Percentiles rank a stretch among this genome's conserved stretches.
phyloP scores from a whole-genome alignment of 2,329 filamentous ascomycete genomes.

The Cladophialophora immunda region DNA sequence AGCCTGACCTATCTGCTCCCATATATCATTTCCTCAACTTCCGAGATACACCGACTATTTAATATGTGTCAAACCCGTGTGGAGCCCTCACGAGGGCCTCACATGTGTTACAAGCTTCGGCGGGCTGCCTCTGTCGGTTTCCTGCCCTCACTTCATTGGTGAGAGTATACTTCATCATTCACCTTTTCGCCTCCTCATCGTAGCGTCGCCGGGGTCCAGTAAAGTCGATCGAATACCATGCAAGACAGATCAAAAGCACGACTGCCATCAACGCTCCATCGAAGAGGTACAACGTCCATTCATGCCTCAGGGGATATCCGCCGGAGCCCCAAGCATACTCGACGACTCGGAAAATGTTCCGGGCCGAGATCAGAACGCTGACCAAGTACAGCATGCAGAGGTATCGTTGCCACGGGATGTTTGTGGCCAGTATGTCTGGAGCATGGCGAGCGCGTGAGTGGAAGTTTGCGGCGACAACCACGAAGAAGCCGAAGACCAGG shows the following conservation, averaged over 20 bases:
- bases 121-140: too few species aligned
- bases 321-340: slow-evolving; percentile 45
- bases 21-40: too few species aligned
- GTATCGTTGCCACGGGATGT: slow-evolving; percentile 47
- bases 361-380: slow-evolving; percentile 43
- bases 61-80: too few species aligned
- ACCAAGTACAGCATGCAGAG: slow-evolving; percentile 45
- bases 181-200: too few species aligned
- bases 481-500: slow-evolving; percentile 65
- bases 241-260: slow-evolving; percentile 39
- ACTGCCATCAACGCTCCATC: slow-evolving; percentile 45
- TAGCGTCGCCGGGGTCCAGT: too few species aligned
- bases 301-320: slow-evolving; percentile 44
- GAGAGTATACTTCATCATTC: too few species aligned
- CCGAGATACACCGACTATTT: too few species aligned
- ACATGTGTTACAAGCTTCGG: too few species aligned
- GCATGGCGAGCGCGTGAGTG: slow-evolving; percentile 52
- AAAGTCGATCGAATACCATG: slow-evolving; percentile 24
- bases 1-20: too few species aligned
- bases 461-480: slow-evolving; percentile 59
- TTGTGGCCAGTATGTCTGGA: slow-evolving; percentile 23
- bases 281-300: slow-evolving; percentile 46
- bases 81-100: too few species aligned
- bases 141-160: too few species aligned
- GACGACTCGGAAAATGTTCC: slow-evolving; percentile 45